Evolutionary conservation across 352 stramenopile species (phyloP).

Genomic region (Pythium periplocum): DNA sequence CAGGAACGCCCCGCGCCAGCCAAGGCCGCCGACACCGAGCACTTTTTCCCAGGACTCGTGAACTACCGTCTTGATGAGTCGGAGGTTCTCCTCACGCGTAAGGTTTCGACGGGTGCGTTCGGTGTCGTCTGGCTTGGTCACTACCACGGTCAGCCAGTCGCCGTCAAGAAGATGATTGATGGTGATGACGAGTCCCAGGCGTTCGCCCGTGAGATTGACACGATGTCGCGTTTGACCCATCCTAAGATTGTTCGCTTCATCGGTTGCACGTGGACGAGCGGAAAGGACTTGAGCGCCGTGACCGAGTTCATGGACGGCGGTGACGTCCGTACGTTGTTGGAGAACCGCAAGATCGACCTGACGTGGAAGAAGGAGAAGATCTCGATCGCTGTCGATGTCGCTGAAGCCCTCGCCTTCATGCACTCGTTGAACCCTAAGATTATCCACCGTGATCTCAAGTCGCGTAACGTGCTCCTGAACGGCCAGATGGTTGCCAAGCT

Average conservation of each 20-base stretch:
- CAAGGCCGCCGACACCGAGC: conserved; percentile 24
- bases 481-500: conserved; percentile 78
- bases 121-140: conserved; percentile 83
- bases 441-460: conserved; percentile 85
- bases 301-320: conserved; percentile 87
- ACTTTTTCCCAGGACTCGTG: conserved; percentile 66
- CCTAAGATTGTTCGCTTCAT: conserved; percentile 86
- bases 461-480: conserved; percentile 77
- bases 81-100: conserved; percentile 76
- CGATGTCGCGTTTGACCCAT: conserved; percentile 75
- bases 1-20: too few relatives aligned
- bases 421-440: conserved; percentile 79
- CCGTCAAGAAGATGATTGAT: conserved; percentile 86
- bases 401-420: conserved; percentile 77
- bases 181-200: conserved; percentile 65
- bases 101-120: conserved; percentile 78
- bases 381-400: conserved; percentile 79
- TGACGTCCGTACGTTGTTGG: conserved; percentile 75
- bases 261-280: conserved; percentile 77
- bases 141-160: conserved; percentile 81
- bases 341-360: conserved; percentile 78
- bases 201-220: conserved; percentile 79
- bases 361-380: conserved; percentile 82
- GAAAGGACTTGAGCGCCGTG: conserved; percentile 67
- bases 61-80: conserved; percentile 77